phyloP scores from a whole-genome alignment of 2,329 filamentous ascomycete genomes.

The Allantophomopsis cytisporea region DNA sequence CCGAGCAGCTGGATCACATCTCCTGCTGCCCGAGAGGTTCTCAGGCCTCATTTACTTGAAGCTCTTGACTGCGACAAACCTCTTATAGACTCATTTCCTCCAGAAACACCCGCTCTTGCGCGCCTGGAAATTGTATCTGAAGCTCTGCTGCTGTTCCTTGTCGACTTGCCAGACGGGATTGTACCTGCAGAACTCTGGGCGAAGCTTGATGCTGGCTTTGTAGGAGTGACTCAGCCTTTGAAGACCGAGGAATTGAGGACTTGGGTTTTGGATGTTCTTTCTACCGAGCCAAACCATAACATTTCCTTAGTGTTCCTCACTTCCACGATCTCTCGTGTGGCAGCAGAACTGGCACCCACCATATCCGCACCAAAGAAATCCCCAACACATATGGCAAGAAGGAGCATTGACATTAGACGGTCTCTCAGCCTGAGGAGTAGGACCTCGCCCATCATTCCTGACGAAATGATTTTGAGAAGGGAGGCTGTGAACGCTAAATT shows the following conservation, averaged over 20 bases:
- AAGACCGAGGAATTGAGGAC: slow-evolving; percentile 40
- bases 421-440: slow-evolving; percentile 14
- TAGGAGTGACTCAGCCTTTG: slow-evolving; percentile 27
- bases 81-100: slow-evolving; percentile 46
- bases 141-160: slow-evolving; percentile 61
- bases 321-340: slow-evolving; percentile 53
- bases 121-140: slow-evolving; percentile 65
- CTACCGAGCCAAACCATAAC: slow-evolving; percentile 62
- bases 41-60: slow-evolving; percentile 31
- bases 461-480: slow-evolving; percentile 37
- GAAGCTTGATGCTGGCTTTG: slow-evolving; percentile 45
- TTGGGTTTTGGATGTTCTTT: slow-evolving; percentile 60
- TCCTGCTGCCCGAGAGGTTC: slow-evolving; percentile 15
- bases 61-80: slow-evolving; percentile 60
- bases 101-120: slow-evolving; percentile 47
- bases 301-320: slow-evolving; percentile 83
- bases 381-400: slow-evolving; percentile 6
- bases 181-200: slow-evolving; percentile 59
- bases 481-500: slow-evolving; percentile 45
- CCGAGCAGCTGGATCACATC: slow-evolving; percentile 17
- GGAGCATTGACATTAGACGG: slow-evolving; percentile 11
- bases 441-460: slow-evolving; percentile 19
- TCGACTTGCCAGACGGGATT: slow-evolving; percentile 65
- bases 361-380: slow-evolving; percentile 4
- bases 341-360: slow-evolving; percentile 35